Evolutionary conservation across 164 flowering plant species (phyloP), one percentile per base, ranked within the genome.

Genomic region (Litsea cubeba): DNA sequence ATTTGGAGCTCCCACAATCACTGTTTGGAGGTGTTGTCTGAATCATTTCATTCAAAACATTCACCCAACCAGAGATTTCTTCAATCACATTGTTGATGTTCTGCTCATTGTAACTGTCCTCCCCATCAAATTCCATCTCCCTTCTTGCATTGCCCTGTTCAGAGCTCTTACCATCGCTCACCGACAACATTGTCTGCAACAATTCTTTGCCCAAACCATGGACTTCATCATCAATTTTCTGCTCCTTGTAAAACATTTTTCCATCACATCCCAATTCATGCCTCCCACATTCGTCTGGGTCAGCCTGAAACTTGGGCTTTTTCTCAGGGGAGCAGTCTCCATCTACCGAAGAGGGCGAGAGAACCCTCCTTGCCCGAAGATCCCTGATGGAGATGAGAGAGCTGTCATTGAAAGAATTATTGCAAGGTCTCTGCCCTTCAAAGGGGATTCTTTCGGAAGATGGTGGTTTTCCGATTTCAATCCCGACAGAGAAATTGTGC

Each of bases 351-450:
- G 73, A 17, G 1, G 79, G 81, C 8, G 88, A 82, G 75, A 85
- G 85, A 63, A 88, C 82, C 62, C 90, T 74, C 54, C 81, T 63
- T 1, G 78, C 54, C 25, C 87, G 84, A 17, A 88, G 88, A 78
- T 88, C 89, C 71, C 81, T 84, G 30, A 85, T 70, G 3, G 74
- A 64, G 15, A 20, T 18, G 54, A 24, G 74, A 40, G 74, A 51
- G 54, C 62, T 65, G 17, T 18, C 54, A 11, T 26, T 20, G 32
- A 35, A 26, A n/a, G 46, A 66, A 66, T 30, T 28, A n/a, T 30
- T n/a, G 6, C 14, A n/a, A 25, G 70, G 26, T 18, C n/a, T 17
- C 3, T 18, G 32, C 35, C 35, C 18, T 12, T 26, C 12, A 20
- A 28, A 7, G 14, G 68, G n/a, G 40, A 15, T 32, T 35, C 40